phyloP scores from a whole-genome alignment of 1,139 yeast species.

The Wickerhamomyces sp. region DNA sequence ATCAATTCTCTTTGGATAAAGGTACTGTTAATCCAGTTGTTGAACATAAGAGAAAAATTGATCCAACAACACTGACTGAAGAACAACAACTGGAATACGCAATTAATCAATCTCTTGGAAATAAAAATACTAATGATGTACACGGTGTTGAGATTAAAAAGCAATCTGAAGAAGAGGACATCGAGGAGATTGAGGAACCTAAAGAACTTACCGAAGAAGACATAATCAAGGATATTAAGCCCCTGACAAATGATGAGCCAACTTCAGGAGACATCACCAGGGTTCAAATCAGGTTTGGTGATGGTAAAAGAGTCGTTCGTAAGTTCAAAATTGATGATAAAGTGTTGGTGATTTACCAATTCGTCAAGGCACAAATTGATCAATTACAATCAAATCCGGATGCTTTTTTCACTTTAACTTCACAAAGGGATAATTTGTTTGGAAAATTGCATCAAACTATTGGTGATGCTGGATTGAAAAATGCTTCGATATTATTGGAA shows the following conservation, averaged over 20 bases:
- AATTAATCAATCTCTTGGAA: conserved; percentile 56
- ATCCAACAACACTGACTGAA: conserved; percentile 64
- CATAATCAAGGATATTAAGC: conserved; percentile 29
- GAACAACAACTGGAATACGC: conserved; percentile 85
- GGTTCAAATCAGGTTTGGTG: conserved; percentile 82
- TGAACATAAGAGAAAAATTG: conserved; percentile 45
- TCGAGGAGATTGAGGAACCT: no score
- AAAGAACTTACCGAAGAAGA: conserved; percentile 21
- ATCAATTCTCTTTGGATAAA: conserved; percentile 61
- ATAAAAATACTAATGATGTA: conserved; percentile 16
- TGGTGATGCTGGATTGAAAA: conserved; percentile 72
- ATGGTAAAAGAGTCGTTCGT: conserved; percentile 78
- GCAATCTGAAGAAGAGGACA: conserved; percentile 16
- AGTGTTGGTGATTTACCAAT: conserved; percentile 57
- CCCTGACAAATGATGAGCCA: conserved; percentile 58
- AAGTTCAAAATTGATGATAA: conserved; percentile 55
- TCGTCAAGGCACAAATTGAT: conserved; percentile 45
- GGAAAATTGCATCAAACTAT: conserved; percentile 55
- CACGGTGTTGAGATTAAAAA: conserved; percentile 13
- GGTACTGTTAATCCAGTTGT: conserved; percentile 66
- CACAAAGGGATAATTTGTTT: conserved; percentile 58
- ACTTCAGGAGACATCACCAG: conserved; percentile 53
- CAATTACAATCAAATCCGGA: conserved; percentile 36
- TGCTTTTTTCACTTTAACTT: conserved; percentile 54
- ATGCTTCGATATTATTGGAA: conserved; percentile 78